Evolutionary conservation across 805 yeast genomes (phyloP).

Genomic region (Pichia cabralensis): DNA sequence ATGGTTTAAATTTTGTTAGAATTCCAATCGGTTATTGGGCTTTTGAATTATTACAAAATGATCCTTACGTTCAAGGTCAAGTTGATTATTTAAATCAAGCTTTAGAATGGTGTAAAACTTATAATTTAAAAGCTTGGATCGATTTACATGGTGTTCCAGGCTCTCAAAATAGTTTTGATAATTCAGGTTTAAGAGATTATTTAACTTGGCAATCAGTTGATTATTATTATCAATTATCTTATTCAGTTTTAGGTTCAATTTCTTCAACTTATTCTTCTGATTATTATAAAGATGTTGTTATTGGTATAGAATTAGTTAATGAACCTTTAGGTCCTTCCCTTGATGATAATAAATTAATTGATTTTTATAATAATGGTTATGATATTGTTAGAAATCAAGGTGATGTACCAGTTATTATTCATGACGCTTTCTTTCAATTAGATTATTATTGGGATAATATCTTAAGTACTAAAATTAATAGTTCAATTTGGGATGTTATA

Average conservation of each 20-base stretch:
- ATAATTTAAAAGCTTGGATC: constrained; percentile 71
- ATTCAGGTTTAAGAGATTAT: constrained; percentile 73
- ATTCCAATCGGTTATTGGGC: constrained; percentile 98
- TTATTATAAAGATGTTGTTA: constrained; percentile 58
- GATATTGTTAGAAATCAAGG: constrained; percentile 46
- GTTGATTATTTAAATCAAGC: constrained; percentile 64
- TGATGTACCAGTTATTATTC: constrained; percentile 41
- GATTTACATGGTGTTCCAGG: constrained; percentile 97
- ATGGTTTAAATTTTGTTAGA: constrained; percentile 77
- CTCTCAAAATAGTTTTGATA: constrained; percentile 92
- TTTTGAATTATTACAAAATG: constrained; percentile 46
- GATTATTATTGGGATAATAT: constrained; percentile 54
- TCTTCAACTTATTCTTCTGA: constrained; percentile 53
- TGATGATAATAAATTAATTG: constrained; percentile 46
- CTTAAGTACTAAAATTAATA: constrained; percentile 30
- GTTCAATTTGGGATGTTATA: constrained; percentile 45
- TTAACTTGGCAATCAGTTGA: constrained; percentile 45
- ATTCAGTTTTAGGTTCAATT: constrained; percentile 43
- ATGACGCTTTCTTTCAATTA: constrained; percentile 60
- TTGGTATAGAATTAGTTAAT: constrained; percentile 77
- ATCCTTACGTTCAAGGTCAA: constrained; percentile 87
- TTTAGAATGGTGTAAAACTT: constrained; percentile 57
- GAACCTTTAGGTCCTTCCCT: constrained; percentile 79
- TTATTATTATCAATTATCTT: constrained; percentile 36
- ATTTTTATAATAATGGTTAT: constrained; percentile 58